Percentiles rank a stretch among this genome's conserved stretches.
Conservation (phyloP, 805 yeast species). For the Candida sithepensis region DNA sequence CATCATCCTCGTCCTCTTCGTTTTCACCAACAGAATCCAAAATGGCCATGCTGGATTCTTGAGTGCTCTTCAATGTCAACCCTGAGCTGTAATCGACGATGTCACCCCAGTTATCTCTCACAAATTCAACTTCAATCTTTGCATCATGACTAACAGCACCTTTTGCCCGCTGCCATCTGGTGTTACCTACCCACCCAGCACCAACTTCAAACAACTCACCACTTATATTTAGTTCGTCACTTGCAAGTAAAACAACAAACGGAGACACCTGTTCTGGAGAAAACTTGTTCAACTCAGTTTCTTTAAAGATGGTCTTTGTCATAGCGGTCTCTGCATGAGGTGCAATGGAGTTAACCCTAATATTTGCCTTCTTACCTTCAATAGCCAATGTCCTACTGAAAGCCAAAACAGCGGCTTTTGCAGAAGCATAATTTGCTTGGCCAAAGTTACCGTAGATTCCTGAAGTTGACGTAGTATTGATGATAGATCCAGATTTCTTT, state of each 20-base stretch:
- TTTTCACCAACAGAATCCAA: constrained; percentile 55
- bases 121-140: constrained; percentile 60
- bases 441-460: constrained; percentile 98
- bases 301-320: constrained; percentile 85
- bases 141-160: constrained; percentile 68
- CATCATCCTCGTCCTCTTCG: constrained; percentile 43
- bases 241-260: constrained; percentile 71
- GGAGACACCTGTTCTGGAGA: constrained; percentile 92
- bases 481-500: constrained; percentile 75
- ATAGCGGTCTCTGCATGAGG: constrained; percentile 98
- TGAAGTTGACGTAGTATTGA: constrained; percentile 91
- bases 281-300: constrained; percentile 75
- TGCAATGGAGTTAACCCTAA: constrained; percentile 79
- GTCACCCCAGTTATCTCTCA: constrained; percentile 62
- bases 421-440: constrained; percentile 93
- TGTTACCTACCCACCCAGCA: constrained; percentile 94
- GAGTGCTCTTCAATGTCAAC: constrained; percentile 54
- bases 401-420: constrained; percentile 86
- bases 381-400: constrained; percentile 81
- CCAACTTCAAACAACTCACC: constrained; percentile 92
- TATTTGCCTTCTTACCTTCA: constrained; percentile 80
- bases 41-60: constrained; percentile 79
- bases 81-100: constrained; percentile 61
- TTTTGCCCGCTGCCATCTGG: constrained; percentile 91
- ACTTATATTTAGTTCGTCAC: constrained; percentile 62